phyloP scores from a whole-genome alignment of 306 rosid species.

The Quercus berberidifolia region DNA sequence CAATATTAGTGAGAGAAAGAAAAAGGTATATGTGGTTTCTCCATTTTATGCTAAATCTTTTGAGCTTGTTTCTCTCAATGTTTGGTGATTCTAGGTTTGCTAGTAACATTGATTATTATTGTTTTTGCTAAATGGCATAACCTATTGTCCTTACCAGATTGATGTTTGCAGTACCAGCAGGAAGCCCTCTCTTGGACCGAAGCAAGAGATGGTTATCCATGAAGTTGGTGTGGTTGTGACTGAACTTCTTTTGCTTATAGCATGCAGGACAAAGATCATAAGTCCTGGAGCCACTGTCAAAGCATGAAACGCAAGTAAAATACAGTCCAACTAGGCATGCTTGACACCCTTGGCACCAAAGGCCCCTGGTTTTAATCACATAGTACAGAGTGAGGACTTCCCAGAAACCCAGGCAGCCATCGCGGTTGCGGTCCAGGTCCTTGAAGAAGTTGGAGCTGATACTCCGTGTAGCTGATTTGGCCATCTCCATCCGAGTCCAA shows the following conservation, averaged over 20 bases:
- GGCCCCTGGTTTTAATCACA: constrained; percentile 18
- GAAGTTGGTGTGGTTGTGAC: constrained; percentile 15
- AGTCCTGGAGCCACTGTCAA: not conserved
- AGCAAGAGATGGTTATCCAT: constrained; percentile 25
- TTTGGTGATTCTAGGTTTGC: too few species aligned
- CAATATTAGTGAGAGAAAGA: too few species aligned
- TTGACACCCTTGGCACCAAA: constrained; percentile 20
- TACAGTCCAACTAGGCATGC: constrained; percentile 12
- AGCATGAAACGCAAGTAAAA: constrained; percentile 27
- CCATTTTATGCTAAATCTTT: too few species aligned
- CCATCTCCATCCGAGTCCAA: constrained; percentile 28
- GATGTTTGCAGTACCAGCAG: not conserved
- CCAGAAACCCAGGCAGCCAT: constrained; percentile 20
- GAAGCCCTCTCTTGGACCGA: constrained; percentile 4
- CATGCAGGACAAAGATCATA: constrained; percentile 19
- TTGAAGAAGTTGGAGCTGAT: constrained; percentile 15
- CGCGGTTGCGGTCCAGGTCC: constrained; percentile 18
- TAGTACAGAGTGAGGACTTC: constrained; percentile 27
- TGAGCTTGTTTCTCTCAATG: too few species aligned
- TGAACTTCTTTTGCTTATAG: not conserved
- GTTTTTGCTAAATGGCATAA: too few species aligned
- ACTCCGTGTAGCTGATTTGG: constrained; percentile 13
- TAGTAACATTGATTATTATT: too few species aligned
- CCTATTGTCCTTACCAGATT: not conserved
- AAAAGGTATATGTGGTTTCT: too few species aligned